phyloP scores from a whole-genome alignment of 176 grass and related monocot genomes.

The Neostapfia colusana region DNA sequence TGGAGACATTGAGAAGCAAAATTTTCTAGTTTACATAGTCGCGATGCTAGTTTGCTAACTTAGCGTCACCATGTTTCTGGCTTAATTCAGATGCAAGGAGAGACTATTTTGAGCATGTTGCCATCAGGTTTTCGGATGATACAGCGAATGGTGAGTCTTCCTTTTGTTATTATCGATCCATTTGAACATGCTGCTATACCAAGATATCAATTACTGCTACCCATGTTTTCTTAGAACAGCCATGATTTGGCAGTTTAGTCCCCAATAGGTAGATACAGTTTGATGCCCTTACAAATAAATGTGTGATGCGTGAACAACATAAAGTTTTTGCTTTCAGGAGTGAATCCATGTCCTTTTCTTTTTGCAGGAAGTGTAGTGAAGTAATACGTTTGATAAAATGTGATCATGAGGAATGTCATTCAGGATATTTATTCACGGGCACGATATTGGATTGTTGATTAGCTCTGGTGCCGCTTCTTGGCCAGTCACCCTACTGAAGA shows the following conservation, averaged over 20 bases:
- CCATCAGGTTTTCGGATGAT: conserved; percentile 50
- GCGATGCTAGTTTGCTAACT: not conserved
- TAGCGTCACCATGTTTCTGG: conserved; percentile 18
- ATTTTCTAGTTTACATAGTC: conserved; percentile 21
- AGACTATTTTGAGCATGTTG: conserved; percentile 93
- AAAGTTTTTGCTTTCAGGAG: not conserved
- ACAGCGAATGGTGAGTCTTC: conserved; percentile 49
- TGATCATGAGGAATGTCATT: not conserved
- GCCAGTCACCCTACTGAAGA: not conserved
- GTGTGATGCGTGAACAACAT: not conserved
- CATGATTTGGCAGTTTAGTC: not conserved
- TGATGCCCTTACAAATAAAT: not conserved
- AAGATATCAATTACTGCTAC: not conserved
- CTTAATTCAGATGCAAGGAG: conserved; percentile 72
- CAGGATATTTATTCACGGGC: not conserved
- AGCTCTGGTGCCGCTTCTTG: conserved; percentile 14
- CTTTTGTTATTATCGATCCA: not conserved
- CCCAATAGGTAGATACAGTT: not conserved
- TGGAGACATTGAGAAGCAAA: not conserved
- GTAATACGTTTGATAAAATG: conserved; percentile 1
- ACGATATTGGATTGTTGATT: conserved; percentile 7
- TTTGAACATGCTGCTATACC: not conserved
- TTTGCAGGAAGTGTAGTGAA: conserved; percentile 29
- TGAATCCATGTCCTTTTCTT: not conserved
- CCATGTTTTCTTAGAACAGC: not conserved